Base-by-base conservation (phyloP, 2,329 filamentous ascomycete genomes). In the Botrytis medusae region DNA sequence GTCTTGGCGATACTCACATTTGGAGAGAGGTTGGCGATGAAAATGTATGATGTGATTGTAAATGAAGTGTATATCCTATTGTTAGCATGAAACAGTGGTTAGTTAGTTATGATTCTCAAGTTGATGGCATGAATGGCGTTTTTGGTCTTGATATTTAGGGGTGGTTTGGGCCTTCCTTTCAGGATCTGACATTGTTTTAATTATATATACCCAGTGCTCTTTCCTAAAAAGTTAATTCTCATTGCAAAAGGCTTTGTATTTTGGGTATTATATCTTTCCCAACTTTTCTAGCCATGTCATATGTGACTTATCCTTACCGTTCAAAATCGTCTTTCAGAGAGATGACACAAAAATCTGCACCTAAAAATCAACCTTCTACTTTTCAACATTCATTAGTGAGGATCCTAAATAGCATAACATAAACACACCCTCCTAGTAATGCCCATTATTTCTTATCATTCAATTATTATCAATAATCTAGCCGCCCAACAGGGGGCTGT, bases 1-100 rank as follows among this genome's bases (percentile, higher is more conserved):
- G 85, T 73, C 78, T 86, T 6, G 85, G 85, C 6, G 85, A 87
- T 77, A 86, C 85, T 18, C 85, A 87, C 76, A 82, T 87, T 22
- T 87, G 85, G 85, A 81, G 85, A 72, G 82, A 85, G 60, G 79
- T 79, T 68, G 79, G 77, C 18, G 80, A 81, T 46, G 62, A 74
- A 46, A 81, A 80, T 77, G 80, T 81, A 74, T 81, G 74, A 79
- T 48, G 14, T 16, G 29, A 20, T 25, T 59, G 32, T 48, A 71
- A 51, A 57, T 57, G 51, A 61, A 46, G 54, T 46, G 44, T 29
- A 29, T 37, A 64, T 44, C 34, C 29, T 42, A 22, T 59, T 46
- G 5, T 54, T 16, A 64, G 29, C 20, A 32, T 63, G 40, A 25
- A 16, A 16, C 18, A 25, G 46, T 48, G 63, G 8, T 72, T 59